phyloP scores from a whole-genome alignment of 2,329 filamentous ascomycete species.

The Paradendryphiella salina region DNA sequence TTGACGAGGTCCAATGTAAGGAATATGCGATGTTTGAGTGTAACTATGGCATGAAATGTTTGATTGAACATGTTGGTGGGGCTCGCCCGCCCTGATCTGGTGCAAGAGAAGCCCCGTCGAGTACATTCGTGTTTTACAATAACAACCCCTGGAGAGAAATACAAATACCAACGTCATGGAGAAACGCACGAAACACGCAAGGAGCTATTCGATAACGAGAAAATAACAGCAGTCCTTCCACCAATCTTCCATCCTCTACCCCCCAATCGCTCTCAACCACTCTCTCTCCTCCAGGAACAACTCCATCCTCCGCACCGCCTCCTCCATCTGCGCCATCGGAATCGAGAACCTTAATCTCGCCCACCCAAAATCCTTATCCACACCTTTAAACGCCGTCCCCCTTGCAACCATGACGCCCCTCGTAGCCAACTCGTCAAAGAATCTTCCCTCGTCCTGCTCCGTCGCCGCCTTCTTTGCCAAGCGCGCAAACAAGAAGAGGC shows the following conservation, averaged over 20 bases:
- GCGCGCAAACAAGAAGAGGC: constrained; percentile 35
- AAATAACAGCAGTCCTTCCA: neutral
- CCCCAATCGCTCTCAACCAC: neutral
- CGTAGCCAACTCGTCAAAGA: constrained; percentile 23
- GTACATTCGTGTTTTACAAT: no score
- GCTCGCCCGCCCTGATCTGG: no score
- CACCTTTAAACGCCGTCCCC: constrained; percentile 27
- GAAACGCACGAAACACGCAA: no score
- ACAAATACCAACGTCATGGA: no score
- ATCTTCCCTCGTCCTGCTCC: constrained; percentile 23
- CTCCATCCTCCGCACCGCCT: neutral
- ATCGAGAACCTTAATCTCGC: constrained; percentile 33
- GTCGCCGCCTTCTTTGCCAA: constrained; percentile 20
- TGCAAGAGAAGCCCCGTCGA: no score
- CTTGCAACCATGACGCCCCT: constrained; percentile 21
- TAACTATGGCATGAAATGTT: no score
- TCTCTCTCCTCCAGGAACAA: constrained; percentile 11
- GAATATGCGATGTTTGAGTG: no score
- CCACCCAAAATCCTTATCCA: constrained; percentile 38
- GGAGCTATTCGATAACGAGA: no score
- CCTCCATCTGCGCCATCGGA: constrained; percentile 20
- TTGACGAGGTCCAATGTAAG: no score
- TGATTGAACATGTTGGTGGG: no score
- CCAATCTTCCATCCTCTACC: neutral
- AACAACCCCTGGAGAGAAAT: no score